Percentiles rank a stretch among this genome's conserved stretches.
These are phyloP conservation scores for Thuidium tamariscinum DNA, from an alignment of 225 moss, liverwort and hornwort genomes.

Conservation along the genomic window DNA sequence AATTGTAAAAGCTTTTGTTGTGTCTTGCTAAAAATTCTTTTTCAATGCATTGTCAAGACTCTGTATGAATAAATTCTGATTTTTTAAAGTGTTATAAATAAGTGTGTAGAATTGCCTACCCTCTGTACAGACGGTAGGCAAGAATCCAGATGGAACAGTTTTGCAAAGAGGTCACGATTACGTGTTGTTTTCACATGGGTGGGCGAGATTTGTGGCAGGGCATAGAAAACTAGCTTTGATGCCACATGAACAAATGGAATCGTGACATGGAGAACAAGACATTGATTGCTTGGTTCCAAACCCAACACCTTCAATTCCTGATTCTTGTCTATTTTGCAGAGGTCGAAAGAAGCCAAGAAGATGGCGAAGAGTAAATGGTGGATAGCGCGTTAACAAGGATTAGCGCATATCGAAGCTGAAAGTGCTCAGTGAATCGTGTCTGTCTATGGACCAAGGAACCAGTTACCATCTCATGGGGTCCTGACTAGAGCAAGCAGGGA, in stretches of 20 bases:
- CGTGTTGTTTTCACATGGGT: background rate
- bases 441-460: background rate
- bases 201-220: background rate
- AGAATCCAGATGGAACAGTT: background rate
- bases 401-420: background rate
- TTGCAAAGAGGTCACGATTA: background rate
- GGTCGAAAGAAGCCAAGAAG: background rate
- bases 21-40: background rate
- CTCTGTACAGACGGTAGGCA: too few species aligned
- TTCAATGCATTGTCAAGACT: background rate
- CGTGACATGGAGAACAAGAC: too few species aligned
- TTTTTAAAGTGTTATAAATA: background rate
- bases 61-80: too few species aligned
- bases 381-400: background rate
- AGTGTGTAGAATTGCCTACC: background rate
- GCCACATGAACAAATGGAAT: background rate
- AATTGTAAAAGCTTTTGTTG: background rate
- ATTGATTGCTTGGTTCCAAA: background rate
- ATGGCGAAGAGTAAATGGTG: background rate
- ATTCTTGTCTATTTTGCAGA: background rate
- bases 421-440: background rate
- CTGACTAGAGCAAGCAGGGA: background rate
- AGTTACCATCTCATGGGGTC: background rate
- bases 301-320: background rate
- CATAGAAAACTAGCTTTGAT: background rate